A percentile compares a stretch with the other conserved stretches of the same genome.
phyloP scores from a whole-genome alignment of 2,329 filamentous ascomycete species.

The Lachnellula subtilissima region DNA sequence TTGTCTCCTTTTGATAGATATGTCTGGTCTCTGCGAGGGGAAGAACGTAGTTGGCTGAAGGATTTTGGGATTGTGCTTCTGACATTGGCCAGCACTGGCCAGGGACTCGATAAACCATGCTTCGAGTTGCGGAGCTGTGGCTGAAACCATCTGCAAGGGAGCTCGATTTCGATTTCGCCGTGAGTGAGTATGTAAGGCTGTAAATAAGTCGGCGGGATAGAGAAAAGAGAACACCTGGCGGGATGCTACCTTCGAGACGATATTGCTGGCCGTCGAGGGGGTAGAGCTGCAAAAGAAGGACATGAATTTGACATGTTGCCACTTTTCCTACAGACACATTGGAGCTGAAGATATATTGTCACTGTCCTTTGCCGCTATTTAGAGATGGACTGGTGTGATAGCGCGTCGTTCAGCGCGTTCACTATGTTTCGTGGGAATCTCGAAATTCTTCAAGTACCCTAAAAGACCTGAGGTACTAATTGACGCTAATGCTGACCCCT shows the following conservation, averaged over 20 bases:
- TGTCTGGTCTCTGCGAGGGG: slow-evolving; percentile 15
- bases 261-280: slow-evolving; percentile 42
- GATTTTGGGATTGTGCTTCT: slow-evolving; percentile 21
- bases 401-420: neutral
- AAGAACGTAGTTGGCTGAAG: slow-evolving; percentile 15
- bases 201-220: slow-evolving; percentile 21
- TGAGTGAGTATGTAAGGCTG: slow-evolving; percentile 5
- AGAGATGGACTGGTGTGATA: neutral
- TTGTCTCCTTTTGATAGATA: slow-evolving; percentile 5
- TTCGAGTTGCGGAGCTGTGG: slow-evolving; percentile 22
- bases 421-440: slow-evolving; percentile 1
- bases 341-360: slow-evolving; percentile 8
- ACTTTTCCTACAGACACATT: slow-evolving; percentile 23
- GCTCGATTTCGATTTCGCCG: neutral
- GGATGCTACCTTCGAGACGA: slow-evolving; percentile 41
- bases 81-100: slow-evolving; percentile 26
- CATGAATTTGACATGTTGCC: slow-evolving; percentile 61
- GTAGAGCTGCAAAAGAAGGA: slow-evolving; percentile 53
- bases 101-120: slow-evolving; percentile 32
- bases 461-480: neutral
- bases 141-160: slow-evolving; percentile 8
- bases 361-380: neutral
- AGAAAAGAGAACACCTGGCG: slow-evolving; percentile 31
- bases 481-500: neutral
- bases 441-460: neutral